phyloP scores from a whole-genome alignment of 257 asterid species.

The Misopates orontium region DNA sequence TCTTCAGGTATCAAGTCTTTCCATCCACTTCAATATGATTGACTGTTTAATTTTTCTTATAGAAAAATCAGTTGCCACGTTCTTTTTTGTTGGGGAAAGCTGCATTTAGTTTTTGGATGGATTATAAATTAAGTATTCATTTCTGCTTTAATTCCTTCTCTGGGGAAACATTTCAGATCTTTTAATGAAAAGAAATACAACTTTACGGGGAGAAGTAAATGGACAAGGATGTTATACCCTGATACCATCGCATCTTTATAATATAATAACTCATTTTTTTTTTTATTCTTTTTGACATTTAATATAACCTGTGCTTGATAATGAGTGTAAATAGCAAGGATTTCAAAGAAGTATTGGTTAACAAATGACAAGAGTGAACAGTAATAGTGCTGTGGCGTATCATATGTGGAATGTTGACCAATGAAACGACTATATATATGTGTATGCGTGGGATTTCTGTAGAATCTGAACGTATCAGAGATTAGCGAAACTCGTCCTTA shows the following conservation, averaged over 20 bases:
- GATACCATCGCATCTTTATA: too few relatives aligned
- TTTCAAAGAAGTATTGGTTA: too few relatives aligned
- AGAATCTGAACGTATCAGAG: not conserved
- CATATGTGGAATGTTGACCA: not conserved
- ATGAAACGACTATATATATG: not conserved
- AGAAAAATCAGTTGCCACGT: not conserved
- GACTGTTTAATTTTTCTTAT: not conserved
- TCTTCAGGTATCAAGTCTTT: conserved; percentile 58
- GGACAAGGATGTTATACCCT: not conserved
- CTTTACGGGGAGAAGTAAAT: not conserved
- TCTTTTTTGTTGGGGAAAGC: not conserved
- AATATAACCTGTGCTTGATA: not conserved
- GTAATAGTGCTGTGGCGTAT: too few relatives aligned
- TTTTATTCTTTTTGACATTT: not conserved
- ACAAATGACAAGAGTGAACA: too few relatives aligned
- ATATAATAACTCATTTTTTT: not conserved
- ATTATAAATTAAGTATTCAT: too few relatives aligned
- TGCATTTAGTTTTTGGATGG: not conserved
- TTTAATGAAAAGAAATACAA: not conserved
- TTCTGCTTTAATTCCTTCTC: conserved; percentile 44
- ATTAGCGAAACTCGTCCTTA: not conserved
- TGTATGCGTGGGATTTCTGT: too few relatives aligned
- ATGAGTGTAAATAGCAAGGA: too few relatives aligned
- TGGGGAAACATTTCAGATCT: not conserved
- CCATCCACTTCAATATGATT: not conserved